Percentiles rank a stretch among this genome's conserved stretches.
Evolutionary conservation across 164 flowering plant species (phyloP).

Genomic region (Chimonanthus salicifolius): DNA sequence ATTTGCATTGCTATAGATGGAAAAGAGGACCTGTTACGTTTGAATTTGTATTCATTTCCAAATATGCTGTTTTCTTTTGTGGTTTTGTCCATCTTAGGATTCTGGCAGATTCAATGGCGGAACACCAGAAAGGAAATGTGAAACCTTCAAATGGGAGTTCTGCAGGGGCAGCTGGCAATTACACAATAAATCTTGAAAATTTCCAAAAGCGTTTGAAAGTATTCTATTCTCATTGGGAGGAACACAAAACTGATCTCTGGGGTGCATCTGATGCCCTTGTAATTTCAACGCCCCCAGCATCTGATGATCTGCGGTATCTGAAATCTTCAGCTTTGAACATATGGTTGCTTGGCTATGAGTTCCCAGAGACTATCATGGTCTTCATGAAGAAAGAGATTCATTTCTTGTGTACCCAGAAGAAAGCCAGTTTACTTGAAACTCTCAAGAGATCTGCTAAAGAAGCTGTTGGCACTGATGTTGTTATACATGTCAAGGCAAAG

Average conservation of each 20-base stretch:
- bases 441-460: slow-evolving; percentile 47
- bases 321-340: slow-evolving; percentile 72
- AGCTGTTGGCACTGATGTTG: slow-evolving; percentile 41
- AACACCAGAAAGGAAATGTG: slow-evolving; percentile 25
- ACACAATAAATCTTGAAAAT: slow-evolving; percentile 37
- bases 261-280: slow-evolving; percentile 43
- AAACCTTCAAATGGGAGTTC: slow-evolving; percentile 16
- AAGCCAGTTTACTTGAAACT: slow-evolving; percentile 55
- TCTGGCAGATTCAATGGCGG: slow-evolving; percentile 24
- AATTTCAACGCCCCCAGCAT: slow-evolving; percentile 69
- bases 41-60: too few species aligned
- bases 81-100: too few species aligned
- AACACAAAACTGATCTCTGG: slow-evolving; percentile 45
- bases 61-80: too few species aligned
- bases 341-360: slow-evolving; percentile 80
- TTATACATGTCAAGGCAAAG: slow-evolving; percentile 68
- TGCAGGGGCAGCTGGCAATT: slow-evolving; percentile 13
- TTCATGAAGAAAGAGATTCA: slow-evolving; percentile 61
- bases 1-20: too few species aligned
- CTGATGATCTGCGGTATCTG: slow-evolving; percentile 69
- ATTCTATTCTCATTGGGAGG: slow-evolving; percentile 58
- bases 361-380: slow-evolving; percentile 83
- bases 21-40: too few species aligned
- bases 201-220: slow-evolving; percentile 42
- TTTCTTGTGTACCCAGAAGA: slow-evolving; percentile 68